Evolutionary conservation across 106 monocot species (phyloP).

Genomic region (Platanthera zijinensis): DNA sequence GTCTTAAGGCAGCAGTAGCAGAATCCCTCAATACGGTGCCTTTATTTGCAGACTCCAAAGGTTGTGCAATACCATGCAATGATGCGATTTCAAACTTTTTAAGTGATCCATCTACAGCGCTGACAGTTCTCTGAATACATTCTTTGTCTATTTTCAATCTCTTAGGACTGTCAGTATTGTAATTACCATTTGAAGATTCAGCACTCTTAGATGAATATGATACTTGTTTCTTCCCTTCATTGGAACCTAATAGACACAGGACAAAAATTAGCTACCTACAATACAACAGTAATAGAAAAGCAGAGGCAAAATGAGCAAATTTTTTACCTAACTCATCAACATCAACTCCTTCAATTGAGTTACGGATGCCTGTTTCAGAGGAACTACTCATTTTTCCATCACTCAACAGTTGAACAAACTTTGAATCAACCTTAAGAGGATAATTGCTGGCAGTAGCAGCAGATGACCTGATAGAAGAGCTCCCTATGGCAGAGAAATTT

Average conservation of each 20-base stretch:
- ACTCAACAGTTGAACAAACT: not conserved
- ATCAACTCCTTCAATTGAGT: slow-evolving; percentile 24
- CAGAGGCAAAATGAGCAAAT: not conserved
- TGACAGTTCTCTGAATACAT: not conserved
- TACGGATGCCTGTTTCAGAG: slow-evolving; percentile 14
- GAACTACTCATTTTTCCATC: not conserved
- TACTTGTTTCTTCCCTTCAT: slow-evolving; percentile 27
- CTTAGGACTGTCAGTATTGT: slow-evolving; percentile 23
- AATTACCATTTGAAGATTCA: slow-evolving; percentile 14
- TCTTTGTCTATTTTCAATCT: slow-evolving; percentile 7
- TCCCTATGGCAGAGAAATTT: slow-evolving; percentile 24
- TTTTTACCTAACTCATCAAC: slow-evolving; percentile 24
- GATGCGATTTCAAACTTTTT: slow-evolving; percentile 7
- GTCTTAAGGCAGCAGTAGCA: slow-evolving; percentile 15
- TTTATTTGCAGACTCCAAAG: slow-evolving; percentile 4
- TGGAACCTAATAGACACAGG: slow-evolving; percentile 12
- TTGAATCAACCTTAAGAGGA: slow-evolving; percentile 25
- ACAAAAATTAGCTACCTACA: slow-evolving; percentile 2
- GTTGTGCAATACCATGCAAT: slow-evolving; percentile 2
- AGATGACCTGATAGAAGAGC: slow-evolving; percentile 13
- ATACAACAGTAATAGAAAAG: not conserved
- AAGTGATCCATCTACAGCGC: slow-evolving; percentile 8
- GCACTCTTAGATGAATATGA: slow-evolving; percentile 21
- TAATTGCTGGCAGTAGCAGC: slow-evolving; percentile 1
- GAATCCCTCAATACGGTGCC: slow-evolving; percentile 39